These are phyloP conservation scores for Penicillium dipodomyicola DNA, from an alignment of 495 filamentous ascomycete species.

Conservation along the genomic window DNA sequence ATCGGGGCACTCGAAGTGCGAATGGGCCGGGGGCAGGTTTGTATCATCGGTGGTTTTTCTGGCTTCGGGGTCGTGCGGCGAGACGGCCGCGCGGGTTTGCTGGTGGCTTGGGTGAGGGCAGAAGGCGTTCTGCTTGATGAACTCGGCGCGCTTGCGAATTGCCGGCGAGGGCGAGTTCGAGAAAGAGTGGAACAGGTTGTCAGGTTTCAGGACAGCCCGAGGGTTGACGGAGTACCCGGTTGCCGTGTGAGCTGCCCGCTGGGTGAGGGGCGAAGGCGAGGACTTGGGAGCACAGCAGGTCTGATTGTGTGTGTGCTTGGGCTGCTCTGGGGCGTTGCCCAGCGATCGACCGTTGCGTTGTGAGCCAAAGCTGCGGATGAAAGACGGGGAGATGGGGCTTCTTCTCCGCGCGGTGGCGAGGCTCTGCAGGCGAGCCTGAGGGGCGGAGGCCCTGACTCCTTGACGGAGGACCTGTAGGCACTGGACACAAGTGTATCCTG, in stretches of 20 bases:
- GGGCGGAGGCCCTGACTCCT: slow-evolving; percentile 21
- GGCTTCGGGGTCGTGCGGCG: slow-evolving; percentile 60
- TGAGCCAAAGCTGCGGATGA: slow-evolving; percentile 35
- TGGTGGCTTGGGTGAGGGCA: slow-evolving; percentile 87
- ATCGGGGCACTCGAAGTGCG: slow-evolving; percentile 92
- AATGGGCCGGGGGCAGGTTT: slow-evolving; percentile 66
- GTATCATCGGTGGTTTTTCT: slow-evolving; percentile 45
- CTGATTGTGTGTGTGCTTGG: slow-evolving; percentile 14
- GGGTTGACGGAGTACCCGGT: slow-evolving; percentile 21
- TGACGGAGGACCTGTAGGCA: slow-evolving; percentile 41
- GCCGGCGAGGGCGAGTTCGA: slow-evolving; percentile 80
- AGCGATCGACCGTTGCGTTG: slow-evolving; percentile 26
- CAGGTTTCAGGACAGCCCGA: slow-evolving; percentile 60
- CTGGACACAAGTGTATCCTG: slow-evolving; percentile 44
- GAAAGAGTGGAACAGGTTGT: slow-evolving; percentile 92
- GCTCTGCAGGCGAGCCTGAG: slow-evolving; percentile 23
- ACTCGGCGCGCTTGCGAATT: slow-evolving; percentile 80
- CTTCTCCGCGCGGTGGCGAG: slow-evolving; percentile 26
- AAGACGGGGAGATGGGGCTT: slow-evolving; percentile 25
- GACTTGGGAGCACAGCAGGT: slow-evolving; percentile 7
- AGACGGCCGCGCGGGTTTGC: slow-evolving; percentile 58
- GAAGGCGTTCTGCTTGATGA: slow-evolving; percentile 84
- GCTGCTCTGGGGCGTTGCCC: slow-evolving; percentile 16
- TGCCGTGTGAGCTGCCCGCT: slow-evolving; percentile 31
- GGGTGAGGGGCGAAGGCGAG: slow-evolving; percentile 18